Evolutionary conservation across 805 yeast species (phyloP).

Genomic region (Yarrowia divulgata): DNA sequence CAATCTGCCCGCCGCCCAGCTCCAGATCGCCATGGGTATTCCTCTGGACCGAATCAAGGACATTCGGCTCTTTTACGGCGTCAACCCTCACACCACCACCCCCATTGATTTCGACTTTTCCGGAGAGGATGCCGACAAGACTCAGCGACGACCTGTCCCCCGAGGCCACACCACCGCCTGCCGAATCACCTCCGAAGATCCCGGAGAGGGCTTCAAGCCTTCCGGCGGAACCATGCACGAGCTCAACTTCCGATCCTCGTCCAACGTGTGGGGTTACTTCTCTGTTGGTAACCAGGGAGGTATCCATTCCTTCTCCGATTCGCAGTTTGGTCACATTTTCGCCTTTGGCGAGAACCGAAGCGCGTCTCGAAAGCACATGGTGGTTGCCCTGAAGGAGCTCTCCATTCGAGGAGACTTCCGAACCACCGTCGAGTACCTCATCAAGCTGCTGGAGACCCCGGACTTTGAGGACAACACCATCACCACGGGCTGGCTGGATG

Average conservation of each 20-base stretch:
- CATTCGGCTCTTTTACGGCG: constrained; percentile 91
- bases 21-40: constrained; percentile 99
- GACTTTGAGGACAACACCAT: constrained; percentile 96
- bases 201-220: constrained; percentile 99
- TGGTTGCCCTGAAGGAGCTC: constrained; percentile 94
- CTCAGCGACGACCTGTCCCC: constrained; percentile 92
- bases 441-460: constrained; percentile 93
- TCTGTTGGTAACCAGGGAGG: constrained; percentile 96
- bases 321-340: constrained; percentile 98
- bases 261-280: constrained; percentile 99
- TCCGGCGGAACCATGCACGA: constrained; percentile 97
- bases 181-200: constrained; percentile 98
- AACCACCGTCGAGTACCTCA: constrained; percentile 96
- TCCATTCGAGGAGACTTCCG: constrained; percentile 98
- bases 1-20: constrained; percentile 96
- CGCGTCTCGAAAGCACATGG: constrained; percentile 98
- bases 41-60: constrained; percentile 95
- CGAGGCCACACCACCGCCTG: constrained; percentile 99
- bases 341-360: constrained; percentile 99
- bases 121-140: constrained; percentile 69
- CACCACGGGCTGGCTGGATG: constrained; percentile 99
- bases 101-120: constrained; percentile 90
- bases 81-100: constrained; percentile 91
- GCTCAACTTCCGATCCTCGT: constrained; percentile 93
- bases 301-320: constrained; percentile 96